phyloP scores from a whole-genome alignment of 2,329 filamentous ascomycete species.

The Cryphonectria nitschkei region DNA sequence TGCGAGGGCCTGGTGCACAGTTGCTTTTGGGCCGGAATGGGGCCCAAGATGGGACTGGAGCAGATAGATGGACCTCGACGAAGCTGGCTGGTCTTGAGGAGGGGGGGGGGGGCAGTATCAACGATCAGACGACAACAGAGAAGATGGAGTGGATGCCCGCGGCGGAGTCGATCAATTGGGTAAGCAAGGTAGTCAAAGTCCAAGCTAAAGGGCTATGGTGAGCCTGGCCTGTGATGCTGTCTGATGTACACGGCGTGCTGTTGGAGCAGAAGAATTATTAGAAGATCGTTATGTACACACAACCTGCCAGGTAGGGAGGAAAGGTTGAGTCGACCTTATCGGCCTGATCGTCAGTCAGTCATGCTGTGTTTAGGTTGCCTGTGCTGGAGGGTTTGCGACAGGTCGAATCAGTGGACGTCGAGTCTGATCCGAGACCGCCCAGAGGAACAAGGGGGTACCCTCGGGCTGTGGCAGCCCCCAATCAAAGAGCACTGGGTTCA shows the following conservation, averaged over 20 bases:
- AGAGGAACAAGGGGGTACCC: neutral
- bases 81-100: conserved; percentile 1
- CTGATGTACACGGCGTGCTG: neutral
- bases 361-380: neutral
- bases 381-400: conserved; percentile 5
- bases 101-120: neutral
- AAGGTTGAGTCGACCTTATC: neutral
- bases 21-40: neutral
- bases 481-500: neutral
- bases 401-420: conserved; percentile 8
- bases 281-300: neutral
- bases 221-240: neutral
- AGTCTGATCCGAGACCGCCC: conserved; percentile 9
- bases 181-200: neutral
- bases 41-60: neutral
- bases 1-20: neutral
- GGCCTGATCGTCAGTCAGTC: neutral
- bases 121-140: neutral
- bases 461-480: neutral
- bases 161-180: neutral
- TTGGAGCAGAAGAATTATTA: neutral
- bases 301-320: neutral
- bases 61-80: conserved; percentile 1
- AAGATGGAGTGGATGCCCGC: neutral
- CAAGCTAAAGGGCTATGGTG: neutral